These are phyloP conservation scores for Tagetes erecta DNA, from an alignment of 129 eudicot species.

Conservation along the genomic window DNA sequence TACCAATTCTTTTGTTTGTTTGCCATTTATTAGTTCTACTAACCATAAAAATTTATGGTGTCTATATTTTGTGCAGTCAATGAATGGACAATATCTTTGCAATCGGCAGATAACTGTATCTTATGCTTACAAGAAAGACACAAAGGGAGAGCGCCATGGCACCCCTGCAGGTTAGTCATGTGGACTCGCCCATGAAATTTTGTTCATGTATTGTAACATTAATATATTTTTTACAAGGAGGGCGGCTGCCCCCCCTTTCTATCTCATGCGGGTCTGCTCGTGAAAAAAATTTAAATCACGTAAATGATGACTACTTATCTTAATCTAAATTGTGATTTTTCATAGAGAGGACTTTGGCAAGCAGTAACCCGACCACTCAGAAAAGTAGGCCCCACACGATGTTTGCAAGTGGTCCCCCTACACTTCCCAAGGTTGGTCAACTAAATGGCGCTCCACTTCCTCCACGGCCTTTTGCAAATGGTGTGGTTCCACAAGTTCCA, in stretches of 20 bases:
- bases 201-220: too few species aligned
- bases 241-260: too few species aligned
- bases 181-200: too few species aligned
- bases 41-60: neutral
- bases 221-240: too few species aligned
- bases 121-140: conserved; percentile 99
- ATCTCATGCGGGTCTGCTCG: too few species aligned
- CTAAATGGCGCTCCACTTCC: conserved; percentile 68
- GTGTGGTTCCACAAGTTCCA: conserved; percentile 53
- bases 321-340: neutral
- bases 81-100: conserved; percentile 97
- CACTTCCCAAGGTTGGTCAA: conserved; percentile 53
- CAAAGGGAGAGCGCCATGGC: conserved; percentile 98
- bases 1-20: neutral
- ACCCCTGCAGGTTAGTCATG: conserved; percentile 84
- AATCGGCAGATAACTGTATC: conserved; percentile 97
- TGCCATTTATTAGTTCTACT: neutral
- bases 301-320: neutral
- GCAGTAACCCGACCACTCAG: conserved; percentile 75
- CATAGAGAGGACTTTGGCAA: conserved; percentile 86
- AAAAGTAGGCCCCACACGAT: conserved; percentile 93
- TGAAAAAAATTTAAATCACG: neutral
- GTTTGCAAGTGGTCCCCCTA: conserved; percentile 98
- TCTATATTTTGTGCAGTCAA: conserved; percentile 57
- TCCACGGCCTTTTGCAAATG: conserved; percentile 74